Percentiles rank a stretch among this genome's conserved stretches.
Conservation (phyloP, 257 asterid genomes). For the Handroanthus guayacan region DNA sequence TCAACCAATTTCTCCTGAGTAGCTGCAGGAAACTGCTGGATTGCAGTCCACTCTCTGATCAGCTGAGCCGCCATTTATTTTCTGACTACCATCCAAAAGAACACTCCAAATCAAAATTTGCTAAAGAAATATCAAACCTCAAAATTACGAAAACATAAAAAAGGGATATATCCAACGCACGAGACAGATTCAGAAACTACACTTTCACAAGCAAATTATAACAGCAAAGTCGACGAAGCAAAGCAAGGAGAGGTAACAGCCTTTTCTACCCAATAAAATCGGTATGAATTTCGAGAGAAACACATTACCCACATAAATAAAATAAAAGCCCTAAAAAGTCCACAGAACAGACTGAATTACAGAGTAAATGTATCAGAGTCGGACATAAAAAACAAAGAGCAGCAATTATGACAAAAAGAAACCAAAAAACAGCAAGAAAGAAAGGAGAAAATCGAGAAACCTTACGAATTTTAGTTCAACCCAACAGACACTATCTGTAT, state of each 20-base stretch:
- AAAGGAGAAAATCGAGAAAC: not conserved
- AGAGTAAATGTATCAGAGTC: not conserved
- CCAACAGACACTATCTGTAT: not conserved
- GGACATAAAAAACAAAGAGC: not conserved
- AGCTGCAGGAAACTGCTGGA: conserved; percentile 90
- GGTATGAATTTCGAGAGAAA: conserved; percentile 23
- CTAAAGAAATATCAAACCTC: not conserved
- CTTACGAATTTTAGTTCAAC: not conserved
- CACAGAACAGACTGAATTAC: not conserved
- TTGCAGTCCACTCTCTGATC: conserved; percentile 85
- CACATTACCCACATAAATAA: not conserved
- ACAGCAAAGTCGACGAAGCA: not conserved
- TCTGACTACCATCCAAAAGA: conserved; percentile 40
- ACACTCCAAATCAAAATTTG: conserved; percentile 8
- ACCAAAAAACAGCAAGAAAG: not conserved
- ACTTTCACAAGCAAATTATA: not conserved
- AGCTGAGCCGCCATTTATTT: conserved; percentile 73
- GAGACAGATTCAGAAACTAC: not conserved
- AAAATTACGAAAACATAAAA: not conserved
- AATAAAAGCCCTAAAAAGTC: not conserved
- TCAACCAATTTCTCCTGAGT: conserved; percentile 91
- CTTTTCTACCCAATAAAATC: not conserved
- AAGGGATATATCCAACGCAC: not conserved
- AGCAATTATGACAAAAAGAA: not conserved
- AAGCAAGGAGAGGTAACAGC: not conserved